Percentiles rank a stretch among this genome's conserved stretches.
Conservation (phyloP, 2,329 filamentous ascomycete genomes). For the Xylariaceae sp. region DNA sequence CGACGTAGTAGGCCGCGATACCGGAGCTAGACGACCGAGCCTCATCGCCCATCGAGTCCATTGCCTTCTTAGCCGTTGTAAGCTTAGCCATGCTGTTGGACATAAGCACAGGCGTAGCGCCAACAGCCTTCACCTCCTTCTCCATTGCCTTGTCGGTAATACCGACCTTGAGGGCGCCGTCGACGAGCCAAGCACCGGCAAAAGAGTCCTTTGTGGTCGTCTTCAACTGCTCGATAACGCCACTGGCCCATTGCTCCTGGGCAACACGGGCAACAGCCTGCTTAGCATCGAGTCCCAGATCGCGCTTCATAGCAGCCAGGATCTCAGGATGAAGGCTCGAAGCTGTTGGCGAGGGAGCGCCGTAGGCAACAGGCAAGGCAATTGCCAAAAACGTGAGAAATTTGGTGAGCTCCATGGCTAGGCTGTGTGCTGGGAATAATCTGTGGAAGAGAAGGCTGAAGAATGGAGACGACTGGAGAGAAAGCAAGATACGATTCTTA, state of each 20-base stretch:
- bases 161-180: conserved; percentile 36
- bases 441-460: conserved; percentile 21
- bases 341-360: conserved; percentile 36
- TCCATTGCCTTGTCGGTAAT: conserved; percentile 37
- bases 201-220: conserved; percentile 34
- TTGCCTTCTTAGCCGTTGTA: conserved; percentile 39
- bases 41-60: conserved; percentile 40
- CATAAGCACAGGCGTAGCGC: conserved; percentile 34
- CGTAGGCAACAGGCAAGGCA: conserved; percentile 40
- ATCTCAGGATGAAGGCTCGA: conserved; percentile 39
- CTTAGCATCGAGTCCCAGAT: conserved; percentile 38
- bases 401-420: conserved; percentile 37
- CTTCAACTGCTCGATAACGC: conserved; percentile 37
- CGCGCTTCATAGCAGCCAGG: conserved; percentile 43
- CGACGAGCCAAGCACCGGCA: conserved; percentile 39
- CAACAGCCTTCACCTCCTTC: conserved; percentile 35
- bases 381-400: conserved; percentile 38
- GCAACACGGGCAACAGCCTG: conserved; percentile 38
- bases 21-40: conserved; percentile 27
- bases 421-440: conserved; percentile 22
- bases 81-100: conserved; percentile 38
- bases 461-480: conserved; percentile 25
- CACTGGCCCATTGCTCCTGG: conserved; percentile 35
- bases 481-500: conserved; percentile 22
- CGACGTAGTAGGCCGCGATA: conserved; percentile 39